Percentiles rank a stretch among this genome's conserved stretches.
These are phyloP conservation scores for Simplicillium aogashimaense DNA, from an alignment of 2,329 filamentous ascomycete species.

Conservation along the genomic window DNA sequence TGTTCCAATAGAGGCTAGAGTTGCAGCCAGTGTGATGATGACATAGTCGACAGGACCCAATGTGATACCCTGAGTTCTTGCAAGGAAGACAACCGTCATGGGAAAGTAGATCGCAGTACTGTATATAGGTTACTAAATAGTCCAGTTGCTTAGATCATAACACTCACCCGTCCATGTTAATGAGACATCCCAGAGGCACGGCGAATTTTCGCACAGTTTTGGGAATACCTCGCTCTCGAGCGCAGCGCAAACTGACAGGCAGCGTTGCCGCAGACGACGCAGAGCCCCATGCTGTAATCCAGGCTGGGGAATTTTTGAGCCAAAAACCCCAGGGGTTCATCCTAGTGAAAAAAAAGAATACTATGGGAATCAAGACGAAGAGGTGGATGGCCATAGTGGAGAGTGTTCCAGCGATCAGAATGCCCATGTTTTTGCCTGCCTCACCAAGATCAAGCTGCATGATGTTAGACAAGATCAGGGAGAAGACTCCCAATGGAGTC, in stretches of 20 bases:
- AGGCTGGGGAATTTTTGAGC: slow-evolving; percentile 37
- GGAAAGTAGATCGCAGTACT: slow-evolving; percentile 47
- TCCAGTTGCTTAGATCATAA: neutral
- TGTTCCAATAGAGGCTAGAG: slow-evolving; percentile 40
- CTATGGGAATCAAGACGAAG: slow-evolving; percentile 31
- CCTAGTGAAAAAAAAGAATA: slow-evolving; percentile 29
- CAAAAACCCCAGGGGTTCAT: slow-evolving; percentile 37
- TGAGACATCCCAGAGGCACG: slow-evolving; percentile 35
- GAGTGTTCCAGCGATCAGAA: slow-evolving; percentile 36
- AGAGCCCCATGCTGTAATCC: slow-evolving; percentile 45
- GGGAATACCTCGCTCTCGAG: slow-evolving; percentile 28
- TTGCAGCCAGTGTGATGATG: slow-evolving; percentile 37
- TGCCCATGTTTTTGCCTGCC: slow-evolving; percentile 37
- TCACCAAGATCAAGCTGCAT: slow-evolving; percentile 35
- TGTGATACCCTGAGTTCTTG: slow-evolving; percentile 35
- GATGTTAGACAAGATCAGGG: slow-evolving; percentile 40
- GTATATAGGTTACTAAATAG: slow-evolving; percentile 7
- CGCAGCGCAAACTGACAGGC: slow-evolving; percentile 34
- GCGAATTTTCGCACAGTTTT: slow-evolving; percentile 33
- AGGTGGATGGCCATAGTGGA: slow-evolving; percentile 36
- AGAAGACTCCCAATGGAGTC: slow-evolving; percentile 43
- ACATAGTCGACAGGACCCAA: slow-evolving; percentile 35
- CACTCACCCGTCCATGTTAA: slow-evolving; percentile 38
- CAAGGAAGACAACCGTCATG: slow-evolving; percentile 40
- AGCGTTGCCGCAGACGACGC: slow-evolving; percentile 42